Evolutionary conservation across 73 alveolate genomes (phyloP), one percentile per base, ranked within the genome.

Genomic region (Blepharisma japonicum): DNA sequence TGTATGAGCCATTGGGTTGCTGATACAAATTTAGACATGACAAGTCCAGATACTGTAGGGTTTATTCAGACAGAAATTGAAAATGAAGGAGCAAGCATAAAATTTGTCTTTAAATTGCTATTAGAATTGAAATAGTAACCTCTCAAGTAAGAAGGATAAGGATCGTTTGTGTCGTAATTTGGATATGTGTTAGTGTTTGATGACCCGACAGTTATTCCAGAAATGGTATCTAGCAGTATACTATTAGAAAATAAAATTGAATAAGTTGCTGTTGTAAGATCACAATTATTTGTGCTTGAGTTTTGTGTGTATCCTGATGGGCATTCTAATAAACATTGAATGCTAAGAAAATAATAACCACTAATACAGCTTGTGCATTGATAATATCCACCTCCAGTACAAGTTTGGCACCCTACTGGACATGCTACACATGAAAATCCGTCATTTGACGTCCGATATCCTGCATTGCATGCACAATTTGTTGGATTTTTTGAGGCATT

Each of bases 401-500:
- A 32, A 25, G 47, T 61, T 25, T n/a, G 23, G 5, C 74, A 61
- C 5, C 46, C 49, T 7, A 7, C 18, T 7, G 72, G 25, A 21
- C 72, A 56, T 9, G 72, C 45, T 38, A 6, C 8, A 20, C 72
- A 56, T 7, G 6, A 6, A 6, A 7, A 8, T 9, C 45, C 18
- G 25, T 7, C 72, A 14, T 8, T 14, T 7, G 8, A 7, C 20
- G 9, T 7, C 6, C 45, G 45, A 56, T 56, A 56, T 7, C 72
- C 72, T 7, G 7, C 45, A 20, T 20, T 38, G 18, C 72, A 56
- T 7, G 45, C 42, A 20, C 72, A 56, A 9, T 56, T 56, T 11
- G 56, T 11, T 7, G 72, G 72, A 14, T 56, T 21, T 56, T 38
- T 38, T 9, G 72, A 56, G 6, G 72, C 72, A 56, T 56, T 56